Conservation (phyloP, 805 yeast genomes). For the Blastobotrys attinorum region DNA sequence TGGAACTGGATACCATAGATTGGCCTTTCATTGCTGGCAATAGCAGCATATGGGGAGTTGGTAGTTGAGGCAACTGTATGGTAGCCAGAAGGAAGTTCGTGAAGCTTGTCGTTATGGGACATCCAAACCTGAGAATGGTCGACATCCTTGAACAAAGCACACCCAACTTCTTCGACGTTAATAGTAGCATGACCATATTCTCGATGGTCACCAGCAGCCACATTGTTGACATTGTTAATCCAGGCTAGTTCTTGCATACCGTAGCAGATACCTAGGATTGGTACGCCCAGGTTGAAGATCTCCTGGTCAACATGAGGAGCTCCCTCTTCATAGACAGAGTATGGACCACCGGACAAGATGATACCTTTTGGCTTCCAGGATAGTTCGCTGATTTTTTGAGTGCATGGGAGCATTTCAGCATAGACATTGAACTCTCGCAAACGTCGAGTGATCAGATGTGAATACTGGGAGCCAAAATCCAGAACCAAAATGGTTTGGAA, state of each 20-base stretch:
- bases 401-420: constrained; percentile 99
- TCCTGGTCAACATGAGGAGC: constrained; percentile 98
- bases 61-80: constrained; percentile 82
- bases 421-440: constrained; percentile 95
- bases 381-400: constrained; percentile 90
- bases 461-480: constrained; percentile 97
- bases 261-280: constrained; percentile 95
- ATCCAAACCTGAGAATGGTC: constrained; percentile 97
- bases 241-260: constrained; percentile 99
- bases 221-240: constrained; percentile 85
- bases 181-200: constrained; percentile 96
- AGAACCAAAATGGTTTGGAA: constrained; percentile 96
- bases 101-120: constrained; percentile 97
- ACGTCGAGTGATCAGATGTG: constrained; percentile 94
- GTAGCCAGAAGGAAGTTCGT: constrained; percentile 83
- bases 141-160: constrained; percentile 77
- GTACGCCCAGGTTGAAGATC: constrained; percentile 83
- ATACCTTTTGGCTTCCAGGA: constrained; percentile 95
- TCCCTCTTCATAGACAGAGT: constrained; percentile 90
- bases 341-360: constrained; percentile 94
- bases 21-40: constrained; percentile 60
- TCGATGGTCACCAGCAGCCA: constrained; percentile 92
- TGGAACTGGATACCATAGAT: constrained; percentile 98
- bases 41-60: constrained; percentile 94
- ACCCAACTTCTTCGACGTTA: constrained; percentile 56